phyloP scores from a whole-genome alignment of 192 early-diverging fungal genomes.

The Coemansia sp. region DNA sequence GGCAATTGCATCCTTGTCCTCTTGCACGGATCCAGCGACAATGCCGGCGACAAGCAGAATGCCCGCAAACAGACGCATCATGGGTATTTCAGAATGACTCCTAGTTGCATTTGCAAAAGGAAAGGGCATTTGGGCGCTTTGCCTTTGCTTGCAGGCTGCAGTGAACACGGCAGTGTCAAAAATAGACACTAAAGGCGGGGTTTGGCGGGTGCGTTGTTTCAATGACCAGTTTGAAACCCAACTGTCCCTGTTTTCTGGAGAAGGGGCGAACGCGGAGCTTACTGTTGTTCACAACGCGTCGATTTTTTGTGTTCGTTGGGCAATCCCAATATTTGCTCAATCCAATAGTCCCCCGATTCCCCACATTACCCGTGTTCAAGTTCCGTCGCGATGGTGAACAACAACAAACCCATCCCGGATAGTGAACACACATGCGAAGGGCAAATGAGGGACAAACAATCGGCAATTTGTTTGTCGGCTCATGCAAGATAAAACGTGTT shows the following conservation, averaged over 20 bases:
- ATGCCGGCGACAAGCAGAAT: neutral
- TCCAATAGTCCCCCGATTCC: neutral
- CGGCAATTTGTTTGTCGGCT: neutral
- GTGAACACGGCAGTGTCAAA: neutral
- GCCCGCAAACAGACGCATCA: neutral
- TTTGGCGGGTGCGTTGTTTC: too few species aligned
- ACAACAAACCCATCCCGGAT: neutral
- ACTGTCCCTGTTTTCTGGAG: neutral
- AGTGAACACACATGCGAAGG: too few species aligned
- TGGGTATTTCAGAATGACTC: neutral
- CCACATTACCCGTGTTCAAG: neutral
- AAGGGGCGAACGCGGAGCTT: neutral
- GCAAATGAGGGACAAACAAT: neutral
- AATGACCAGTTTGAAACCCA: neutral
- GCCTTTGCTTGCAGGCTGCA: too few species aligned
- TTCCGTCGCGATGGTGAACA: too few species aligned
- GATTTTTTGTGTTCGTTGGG: neutral
- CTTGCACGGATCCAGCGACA: neutral
- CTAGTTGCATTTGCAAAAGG: neutral
- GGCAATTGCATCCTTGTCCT: conserved; percentile 1
- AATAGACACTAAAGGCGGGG: too few species aligned
- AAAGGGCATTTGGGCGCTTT: neutral
- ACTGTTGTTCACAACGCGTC: neutral
- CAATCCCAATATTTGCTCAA: neutral
- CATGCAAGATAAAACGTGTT: neutral